These are phyloP conservation scores for Auricularia sp. DNA, from an alignment of 768 basidiomycete species.

Conservation along the genomic window DNA sequence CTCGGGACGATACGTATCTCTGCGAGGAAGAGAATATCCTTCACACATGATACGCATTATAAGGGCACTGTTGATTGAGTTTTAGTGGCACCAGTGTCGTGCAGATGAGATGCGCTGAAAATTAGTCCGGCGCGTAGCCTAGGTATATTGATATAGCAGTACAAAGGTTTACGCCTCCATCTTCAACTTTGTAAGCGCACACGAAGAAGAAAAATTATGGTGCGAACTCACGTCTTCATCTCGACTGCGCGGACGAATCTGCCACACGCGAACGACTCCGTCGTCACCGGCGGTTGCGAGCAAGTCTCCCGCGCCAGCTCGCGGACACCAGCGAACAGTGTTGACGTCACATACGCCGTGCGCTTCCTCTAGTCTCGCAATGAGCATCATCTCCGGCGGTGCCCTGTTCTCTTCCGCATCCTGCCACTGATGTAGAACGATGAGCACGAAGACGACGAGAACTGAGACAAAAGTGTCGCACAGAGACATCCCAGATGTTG, in stretches of 20 bases:
- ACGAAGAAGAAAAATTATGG: too few relatives aligned
- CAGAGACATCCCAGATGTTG: slow-evolving; percentile 69
- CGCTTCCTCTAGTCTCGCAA: slow-evolving; percentile 50
- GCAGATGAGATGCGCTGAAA: too few relatives aligned
- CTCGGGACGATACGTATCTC: too few relatives aligned
- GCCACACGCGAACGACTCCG: slow-evolving; percentile 75
- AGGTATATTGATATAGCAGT: too few relatives aligned
- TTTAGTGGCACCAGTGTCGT: too few relatives aligned
- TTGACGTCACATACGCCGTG: slow-evolving; percentile 87
- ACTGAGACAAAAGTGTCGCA: slow-evolving; percentile 21
- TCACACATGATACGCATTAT: too few relatives aligned
- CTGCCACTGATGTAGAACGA: neutral
- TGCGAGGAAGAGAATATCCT: too few relatives aligned
- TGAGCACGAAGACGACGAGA: neutral
- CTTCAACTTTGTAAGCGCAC: too few relatives aligned
- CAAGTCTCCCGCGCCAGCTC: slow-evolving; percentile 50
- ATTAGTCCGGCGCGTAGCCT: too few relatives aligned
- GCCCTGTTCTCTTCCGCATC: slow-evolving; percentile 12
- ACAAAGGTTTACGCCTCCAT: too few relatives aligned
- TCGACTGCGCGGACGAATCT: slow-evolving; percentile 16
- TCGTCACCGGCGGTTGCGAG: slow-evolving; percentile 85
- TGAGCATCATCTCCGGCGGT: slow-evolving; percentile 31
- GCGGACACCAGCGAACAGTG: slow-evolving; percentile 71
- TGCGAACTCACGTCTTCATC: too few relatives aligned
- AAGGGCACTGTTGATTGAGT: too few relatives aligned